Conservation (phyloP, 1,284 basidiomycete genomes). For the Trichosporon ovoides region DNA sequence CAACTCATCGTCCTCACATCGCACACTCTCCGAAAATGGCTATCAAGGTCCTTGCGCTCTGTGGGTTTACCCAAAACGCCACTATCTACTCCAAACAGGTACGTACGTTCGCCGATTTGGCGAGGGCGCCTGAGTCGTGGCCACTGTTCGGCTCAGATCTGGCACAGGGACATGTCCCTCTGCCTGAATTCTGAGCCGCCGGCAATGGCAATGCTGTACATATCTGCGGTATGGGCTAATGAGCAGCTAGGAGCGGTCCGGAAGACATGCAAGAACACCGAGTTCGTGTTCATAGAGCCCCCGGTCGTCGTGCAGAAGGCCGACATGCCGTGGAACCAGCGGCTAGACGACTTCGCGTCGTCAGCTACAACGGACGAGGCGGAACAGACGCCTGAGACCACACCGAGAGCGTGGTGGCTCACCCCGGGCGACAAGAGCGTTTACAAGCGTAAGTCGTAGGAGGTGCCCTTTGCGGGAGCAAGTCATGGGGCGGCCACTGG, state of each 20-base stretch:
- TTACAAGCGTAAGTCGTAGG: constrained; percentile 36
- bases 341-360: constrained; percentile 56
- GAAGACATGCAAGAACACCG: constrained; percentile 52
- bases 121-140: no score
- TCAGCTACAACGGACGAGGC: constrained; percentile 53
- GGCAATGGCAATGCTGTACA: no score
- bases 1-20: background rate
- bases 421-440: constrained; percentile 53
- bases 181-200: no score
- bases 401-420: constrained; percentile 76
- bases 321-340: constrained; percentile 57
- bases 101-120: no score
- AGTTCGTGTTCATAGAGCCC: constrained; percentile 68
- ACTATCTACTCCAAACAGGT: constrained; percentile 74
- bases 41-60: constrained; percentile 36
- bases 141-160: no score
- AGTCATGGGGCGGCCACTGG: background rate
- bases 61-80: constrained; percentile 75
- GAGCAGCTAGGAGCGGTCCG: constrained; percentile 31
- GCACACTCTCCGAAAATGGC: background rate
- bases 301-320: constrained; percentile 65
- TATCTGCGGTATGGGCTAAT: background rate
- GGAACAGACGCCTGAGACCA: constrained; percentile 57
- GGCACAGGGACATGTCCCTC: no score
- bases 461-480: no score